Evolutionary conservation across 305 asterid species (phyloP), one percentile per base, ranked within the genome.

Genomic region (Plantago rigida): DNA sequence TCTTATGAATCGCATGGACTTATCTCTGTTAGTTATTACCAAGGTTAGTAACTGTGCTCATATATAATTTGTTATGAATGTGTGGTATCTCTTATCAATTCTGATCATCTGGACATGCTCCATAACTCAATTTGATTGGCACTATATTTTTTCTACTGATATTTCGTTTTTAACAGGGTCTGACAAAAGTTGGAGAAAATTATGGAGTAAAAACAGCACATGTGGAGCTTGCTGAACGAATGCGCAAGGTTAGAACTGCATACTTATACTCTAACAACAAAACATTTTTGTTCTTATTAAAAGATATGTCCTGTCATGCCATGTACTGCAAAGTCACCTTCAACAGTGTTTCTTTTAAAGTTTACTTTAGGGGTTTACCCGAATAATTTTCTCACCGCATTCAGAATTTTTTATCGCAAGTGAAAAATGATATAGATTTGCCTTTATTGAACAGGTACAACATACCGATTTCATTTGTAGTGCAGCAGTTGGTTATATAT

Each of bases 201-300:
- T 93, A 93, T 79, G 97, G 87, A 83, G 99, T 93, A 56, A 93
- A 93, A 79, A 67, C 99, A 67, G 99, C 97, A 59, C 99, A 93
- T 71, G 97, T 85, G 70, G 99, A 89, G 75, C 95, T 93, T 60
- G 99, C 97, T 3, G 97, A 93, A 71, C 81, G 99, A 60, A 87
- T 93, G 99, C 97, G 95, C 53, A 93, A 89, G 95, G 99, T 85
- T 67, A 59, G 84, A 63, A 69, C 45, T 45, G 58, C 50, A 15
- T 41, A 41, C 13, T 53, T 22, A 68, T 36, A 47, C 26, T 64
- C 62, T 60, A 19, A 63, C 54, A 50, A 24, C 47, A 28, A 57
- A 65, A 24, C 44, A 39, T 24, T 42, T 66, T 65, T 69, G 65
- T 56, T 46, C 10, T 36, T 36, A 17, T 17, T 17, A 17, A 17